These are phyloP conservation scores for Geotrichum restrictum DNA, from an alignment of 1,139 yeast genomes.

Conservation along the genomic window DNA sequence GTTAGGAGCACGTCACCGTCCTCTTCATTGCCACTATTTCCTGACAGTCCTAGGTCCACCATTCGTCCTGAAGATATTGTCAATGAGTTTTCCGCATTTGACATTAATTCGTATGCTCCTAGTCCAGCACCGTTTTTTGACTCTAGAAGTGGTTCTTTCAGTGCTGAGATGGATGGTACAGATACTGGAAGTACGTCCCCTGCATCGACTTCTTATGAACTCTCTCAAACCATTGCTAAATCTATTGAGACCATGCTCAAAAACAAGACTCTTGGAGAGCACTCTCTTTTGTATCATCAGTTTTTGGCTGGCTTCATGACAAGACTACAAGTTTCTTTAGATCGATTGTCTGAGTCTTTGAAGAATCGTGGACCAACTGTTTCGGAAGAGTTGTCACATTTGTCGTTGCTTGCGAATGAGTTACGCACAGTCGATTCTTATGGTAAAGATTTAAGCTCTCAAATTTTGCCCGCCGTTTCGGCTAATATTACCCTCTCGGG, in stretches of 20 bases:
- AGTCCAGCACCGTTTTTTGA: slow-evolving; percentile 6
- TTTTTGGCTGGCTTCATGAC: slow-evolving; percentile 14
- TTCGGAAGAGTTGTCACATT: slow-evolving; percentile 7
- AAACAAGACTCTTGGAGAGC: slow-evolving; percentile 13
- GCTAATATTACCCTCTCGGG: slow-evolving; percentile 6
- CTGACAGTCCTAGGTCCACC: background rate
- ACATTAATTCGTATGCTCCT: slow-evolving; percentile 18
- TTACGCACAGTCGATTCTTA: slow-evolving; percentile 15
- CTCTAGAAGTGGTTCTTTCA: background rate
- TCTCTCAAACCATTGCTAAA: background rate
- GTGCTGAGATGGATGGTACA: background rate
- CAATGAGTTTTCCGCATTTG: slow-evolving; percentile 12
- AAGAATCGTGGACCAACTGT: background rate
- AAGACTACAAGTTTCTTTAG: slow-evolving; percentile 8
- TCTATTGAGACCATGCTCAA: slow-evolving; percentile 6
- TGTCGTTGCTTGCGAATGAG: slow-evolving; percentile 10
- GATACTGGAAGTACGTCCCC: background rate
- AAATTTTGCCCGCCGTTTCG: slow-evolving; percentile 5
- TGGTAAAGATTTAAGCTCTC: slow-evolving; percentile 10
- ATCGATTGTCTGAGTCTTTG: background rate
- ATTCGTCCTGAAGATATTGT: slow-evolving; percentile 8
- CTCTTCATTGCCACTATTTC: slow-evolving; percentile 12
- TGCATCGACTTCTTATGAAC: background rate
- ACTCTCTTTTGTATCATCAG: slow-evolving; percentile 12
- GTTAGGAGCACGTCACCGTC: slow-evolving; percentile 11